Percentiles rank a stretch among this genome's conserved stretches.
phyloP scores from a whole-genome alignment of 495 filamentous ascomycete genomes.

The Rhizodiscina lignyota region DNA sequence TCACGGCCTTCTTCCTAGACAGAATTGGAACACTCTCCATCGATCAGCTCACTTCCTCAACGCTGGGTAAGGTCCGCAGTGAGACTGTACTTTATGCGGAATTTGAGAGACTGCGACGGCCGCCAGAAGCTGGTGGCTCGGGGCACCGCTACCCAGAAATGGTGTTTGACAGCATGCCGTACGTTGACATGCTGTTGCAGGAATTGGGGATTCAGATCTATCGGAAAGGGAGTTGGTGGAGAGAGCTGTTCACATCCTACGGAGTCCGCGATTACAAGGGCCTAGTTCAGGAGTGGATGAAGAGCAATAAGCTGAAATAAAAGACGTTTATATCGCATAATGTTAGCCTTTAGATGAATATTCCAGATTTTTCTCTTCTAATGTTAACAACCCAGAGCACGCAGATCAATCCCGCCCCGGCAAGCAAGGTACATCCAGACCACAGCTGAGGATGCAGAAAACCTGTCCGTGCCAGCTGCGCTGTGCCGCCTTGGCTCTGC shows the following conservation, averaged over 20 bases:
- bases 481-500: too few relatives aligned
- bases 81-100: constrained; percentile 8
- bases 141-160: constrained; percentile 12
- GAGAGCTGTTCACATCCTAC: constrained; percentile 9
- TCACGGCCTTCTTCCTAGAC: constrained; percentile 42
- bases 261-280: constrained; percentile 10
- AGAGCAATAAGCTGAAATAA: too few relatives aligned
- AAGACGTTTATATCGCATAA: too few relatives aligned
- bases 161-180: constrained; percentile 13
- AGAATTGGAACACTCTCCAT: constrained; percentile 6
- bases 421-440: too few relatives aligned
- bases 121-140: constrained; percentile 1
- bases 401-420: too few relatives aligned
- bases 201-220: constrained; percentile 10
- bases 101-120: constrained; percentile 8
- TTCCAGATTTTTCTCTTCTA: too few relatives aligned
- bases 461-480: too few relatives aligned
- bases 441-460: too few relatives aligned
- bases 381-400: too few relatives aligned
- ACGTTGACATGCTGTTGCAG: constrained; percentile 9
- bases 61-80: too few relatives aligned
- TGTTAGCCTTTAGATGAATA: too few relatives aligned
- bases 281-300: constrained; percentile 9
- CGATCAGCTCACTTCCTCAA: too few relatives aligned
- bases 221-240: constrained; percentile 6